phyloP scores from a whole-genome alignment of 345 rosid genomes.

The Populus davidiana region DNA sequence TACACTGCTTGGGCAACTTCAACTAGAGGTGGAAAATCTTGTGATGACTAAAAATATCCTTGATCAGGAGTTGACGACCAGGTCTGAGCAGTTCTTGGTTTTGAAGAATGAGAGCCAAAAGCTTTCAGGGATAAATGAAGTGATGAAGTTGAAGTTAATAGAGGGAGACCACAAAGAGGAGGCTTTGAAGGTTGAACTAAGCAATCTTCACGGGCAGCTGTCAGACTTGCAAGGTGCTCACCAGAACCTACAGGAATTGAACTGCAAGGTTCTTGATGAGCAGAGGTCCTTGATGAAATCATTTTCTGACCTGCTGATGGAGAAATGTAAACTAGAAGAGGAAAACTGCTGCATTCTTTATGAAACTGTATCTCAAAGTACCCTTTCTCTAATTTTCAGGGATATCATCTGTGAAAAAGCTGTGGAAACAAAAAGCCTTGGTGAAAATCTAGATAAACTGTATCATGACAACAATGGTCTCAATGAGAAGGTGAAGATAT shows the following conservation, averaged over 20 bases:
- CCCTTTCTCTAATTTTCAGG: constrained; percentile 51
- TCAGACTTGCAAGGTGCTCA: constrained; percentile 42
- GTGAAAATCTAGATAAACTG: constrained; percentile 41
- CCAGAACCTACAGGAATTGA: constrained; percentile 48
- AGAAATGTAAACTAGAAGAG: constrained; percentile 54
- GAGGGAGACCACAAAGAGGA: constrained; percentile 59
- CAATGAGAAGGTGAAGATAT: constrained; percentile 43
- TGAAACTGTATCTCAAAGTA: constrained; percentile 55
- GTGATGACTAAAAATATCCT: constrained; percentile 44
- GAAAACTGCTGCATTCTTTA: constrained; percentile 45
- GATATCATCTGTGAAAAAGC: constrained; percentile 42
- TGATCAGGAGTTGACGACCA: constrained; percentile 44
- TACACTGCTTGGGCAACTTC: constrained; percentile 58
- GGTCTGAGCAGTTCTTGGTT: constrained; percentile 38
- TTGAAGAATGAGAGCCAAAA: constrained; percentile 45
- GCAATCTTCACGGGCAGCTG: constrained; percentile 44
- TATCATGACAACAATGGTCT: constrained; percentile 47
- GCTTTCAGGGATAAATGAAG: constrained; percentile 42
- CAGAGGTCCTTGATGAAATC: constrained; percentile 41
- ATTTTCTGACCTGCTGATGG: constrained; percentile 42
- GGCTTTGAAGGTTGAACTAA: constrained; percentile 50
- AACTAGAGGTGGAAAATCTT: constrained; percentile 54
- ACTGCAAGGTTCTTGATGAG: constrained; percentile 46
- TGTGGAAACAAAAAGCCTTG: constrained; percentile 43
- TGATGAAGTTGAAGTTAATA: constrained; percentile 44